phyloP scores from a whole-genome alignment of 805 yeast genomes.

The Cyberlindnera mycetangii region DNA sequence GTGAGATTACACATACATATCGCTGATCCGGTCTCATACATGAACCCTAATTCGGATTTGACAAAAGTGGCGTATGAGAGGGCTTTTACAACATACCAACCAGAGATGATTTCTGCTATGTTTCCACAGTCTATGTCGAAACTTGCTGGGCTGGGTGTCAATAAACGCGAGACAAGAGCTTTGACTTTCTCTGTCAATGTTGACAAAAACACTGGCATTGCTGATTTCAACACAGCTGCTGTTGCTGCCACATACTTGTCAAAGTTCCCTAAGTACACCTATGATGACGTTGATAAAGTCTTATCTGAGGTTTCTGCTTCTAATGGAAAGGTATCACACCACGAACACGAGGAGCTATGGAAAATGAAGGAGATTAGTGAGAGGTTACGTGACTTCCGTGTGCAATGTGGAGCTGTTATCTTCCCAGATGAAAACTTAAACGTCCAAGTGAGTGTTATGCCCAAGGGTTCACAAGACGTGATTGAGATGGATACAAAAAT shows the following conservation, averaged over 20 bases:
- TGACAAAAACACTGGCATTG: constrained; percentile 24
- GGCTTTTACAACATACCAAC: constrained; percentile 69
- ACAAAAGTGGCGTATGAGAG: constrained; percentile 57
- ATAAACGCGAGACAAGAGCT: constrained; percentile 42
- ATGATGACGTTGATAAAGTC: constrained; percentile 56
- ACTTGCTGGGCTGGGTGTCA: constrained; percentile 49
- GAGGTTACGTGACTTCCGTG: constrained; percentile 31
- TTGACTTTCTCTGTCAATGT: constrained; percentile 40
- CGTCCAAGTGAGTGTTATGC: constrained; percentile 18
- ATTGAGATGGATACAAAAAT: constrained; percentile 4
- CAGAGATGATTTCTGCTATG: constrained; percentile 65
- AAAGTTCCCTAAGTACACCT: constrained; percentile 55
- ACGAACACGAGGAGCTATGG: constrained; percentile 33
- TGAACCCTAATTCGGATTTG: constrained; percentile 35
- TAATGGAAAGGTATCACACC: not conserved
- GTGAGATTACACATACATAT: constrained; percentile 64
- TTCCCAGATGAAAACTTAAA: constrained; percentile 35
- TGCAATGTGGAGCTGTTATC: constrained; percentile 36
- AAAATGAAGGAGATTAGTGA: constrained; percentile 33
- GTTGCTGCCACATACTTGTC: constrained; percentile 41
- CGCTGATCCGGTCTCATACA: constrained; percentile 81
- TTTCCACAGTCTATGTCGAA: constrained; percentile 57
- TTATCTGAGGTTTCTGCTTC: constrained; percentile 27
- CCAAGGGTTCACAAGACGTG: not conserved
- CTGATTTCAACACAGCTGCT: constrained; percentile 28